These are phyloP conservation scores for Closterium sp. DNA, from an alignment of 139 green algal species.

Conservation along the genomic window DNA sequence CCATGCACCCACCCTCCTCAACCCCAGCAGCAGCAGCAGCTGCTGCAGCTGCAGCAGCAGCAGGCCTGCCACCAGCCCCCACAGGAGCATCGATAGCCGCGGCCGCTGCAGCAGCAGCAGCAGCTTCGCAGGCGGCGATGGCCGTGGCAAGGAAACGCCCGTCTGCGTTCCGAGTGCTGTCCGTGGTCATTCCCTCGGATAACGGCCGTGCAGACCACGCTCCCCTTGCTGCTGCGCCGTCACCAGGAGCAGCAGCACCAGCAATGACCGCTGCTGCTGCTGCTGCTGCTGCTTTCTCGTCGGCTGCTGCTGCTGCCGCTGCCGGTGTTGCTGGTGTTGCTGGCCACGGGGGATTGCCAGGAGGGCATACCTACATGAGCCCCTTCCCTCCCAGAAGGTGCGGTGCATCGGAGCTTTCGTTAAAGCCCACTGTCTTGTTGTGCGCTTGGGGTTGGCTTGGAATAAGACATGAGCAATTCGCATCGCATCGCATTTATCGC, in stretches of 20 bases:
- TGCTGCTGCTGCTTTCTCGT: background rate
- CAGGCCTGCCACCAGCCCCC: background rate
- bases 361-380: background rate
- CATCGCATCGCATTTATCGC: no score
- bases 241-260: background rate
- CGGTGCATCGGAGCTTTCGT: no score
- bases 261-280: background rate
- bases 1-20: background rate
- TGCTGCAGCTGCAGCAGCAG: background rate
- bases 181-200: background rate
- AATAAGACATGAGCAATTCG: no score
- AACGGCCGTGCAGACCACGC: background rate
- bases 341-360: no score
- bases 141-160: background rate
- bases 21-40: background rate
- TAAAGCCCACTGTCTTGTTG: no score
- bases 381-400: background rate
- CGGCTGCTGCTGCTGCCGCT: background rate
- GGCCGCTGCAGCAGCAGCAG: background rate
- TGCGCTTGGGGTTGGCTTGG: no score
- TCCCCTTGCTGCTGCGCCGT: background rate
- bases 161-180: background rate
- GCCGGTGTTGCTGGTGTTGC: background rate
- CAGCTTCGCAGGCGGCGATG: background rate
- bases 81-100: background rate